Percentiles rank a stretch among this genome's conserved stretches.
These are phyloP conservation scores for Verruconis gallopava DNA, from an alignment of 2,329 filamentous ascomycete species.

Conservation along the genomic window DNA sequence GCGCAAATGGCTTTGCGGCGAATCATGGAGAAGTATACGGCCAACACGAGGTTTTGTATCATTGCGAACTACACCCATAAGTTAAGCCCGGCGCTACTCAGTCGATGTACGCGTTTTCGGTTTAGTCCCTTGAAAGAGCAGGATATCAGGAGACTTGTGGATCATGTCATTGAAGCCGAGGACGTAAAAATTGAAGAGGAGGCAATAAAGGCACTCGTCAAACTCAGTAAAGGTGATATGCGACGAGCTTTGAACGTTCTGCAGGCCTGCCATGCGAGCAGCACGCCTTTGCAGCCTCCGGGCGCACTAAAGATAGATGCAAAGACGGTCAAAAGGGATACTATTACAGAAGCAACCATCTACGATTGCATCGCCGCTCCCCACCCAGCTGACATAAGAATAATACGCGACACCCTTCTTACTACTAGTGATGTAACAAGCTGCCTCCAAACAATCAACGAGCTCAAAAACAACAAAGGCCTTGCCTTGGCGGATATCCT, in stretches of 20 bases:
- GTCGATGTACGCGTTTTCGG: slow-evolving; percentile 84
- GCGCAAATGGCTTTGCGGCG: slow-evolving; percentile 93
- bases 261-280: slow-evolving; percentile 91
- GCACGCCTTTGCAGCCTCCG: slow-evolving; percentile 43
- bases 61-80: slow-evolving; percentile 99
- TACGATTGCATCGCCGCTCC: slow-evolving; percentile 97
- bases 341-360: slow-evolving; percentile 83
- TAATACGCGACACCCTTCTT: slow-evolving; percentile 73
- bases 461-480: slow-evolving; percentile 73
- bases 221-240: slow-evolving; percentile 91
- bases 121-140: slow-evolving; percentile 85
- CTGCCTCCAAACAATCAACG: slow-evolving; percentile 77
- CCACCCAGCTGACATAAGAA: slow-evolving; percentile 73
- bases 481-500: slow-evolving; percentile 89
- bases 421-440: slow-evolving; percentile 78
- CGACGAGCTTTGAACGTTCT: slow-evolving; percentile 85
- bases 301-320: slow-evolving; percentile 33
- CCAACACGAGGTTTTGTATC: slow-evolving; percentile 94
- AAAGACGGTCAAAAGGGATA: slow-evolving; percentile 59
- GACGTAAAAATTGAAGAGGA: slow-evolving; percentile 68
- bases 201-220: slow-evolving; percentile 72
- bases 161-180: slow-evolving; percentile 82
- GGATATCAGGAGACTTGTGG: slow-evolving; percentile 75
- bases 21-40: slow-evolving; percentile 99
- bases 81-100: slow-evolving; percentile 81